Percentiles rank a stretch among this genome's conserved stretches.
Evolutionary conservation across 1,284 basidiomycete genomes (phyloP).

Genomic region (Rhodotorula sp.): DNA sequence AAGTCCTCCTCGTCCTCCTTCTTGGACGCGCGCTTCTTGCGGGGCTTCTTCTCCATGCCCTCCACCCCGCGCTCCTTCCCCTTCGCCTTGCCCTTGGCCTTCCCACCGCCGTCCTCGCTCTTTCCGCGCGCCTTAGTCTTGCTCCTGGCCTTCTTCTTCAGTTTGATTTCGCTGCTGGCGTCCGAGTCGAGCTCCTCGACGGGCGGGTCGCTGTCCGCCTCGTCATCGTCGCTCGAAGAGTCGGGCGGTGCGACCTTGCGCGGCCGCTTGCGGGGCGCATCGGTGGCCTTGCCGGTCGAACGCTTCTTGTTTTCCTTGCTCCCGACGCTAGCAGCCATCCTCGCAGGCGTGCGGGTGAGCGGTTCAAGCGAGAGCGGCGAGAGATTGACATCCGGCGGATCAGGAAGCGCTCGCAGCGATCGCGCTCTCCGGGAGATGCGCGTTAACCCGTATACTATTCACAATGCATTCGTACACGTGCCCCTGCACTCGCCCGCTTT

Average conservation of each 20-base stretch:
- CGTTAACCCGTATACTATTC: too few species aligned
- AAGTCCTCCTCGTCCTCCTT: constrained; percentile 12
- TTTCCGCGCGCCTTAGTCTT: background rate
- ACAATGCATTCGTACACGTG: background rate
- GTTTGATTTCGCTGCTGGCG: background rate
- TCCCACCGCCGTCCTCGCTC: background rate
- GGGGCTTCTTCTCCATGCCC: constrained; percentile 14
- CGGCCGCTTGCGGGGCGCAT: background rate
- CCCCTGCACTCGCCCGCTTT: too few species aligned
- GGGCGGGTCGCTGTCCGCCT: background rate
- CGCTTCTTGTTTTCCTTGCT: constrained; percentile 3
- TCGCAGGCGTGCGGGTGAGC: background rate
- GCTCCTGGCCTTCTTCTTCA: constrained; percentile 11
- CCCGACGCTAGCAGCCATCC: background rate
- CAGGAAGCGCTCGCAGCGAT: background rate
- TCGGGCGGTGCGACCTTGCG: background rate
- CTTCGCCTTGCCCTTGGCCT: constrained; percentile 4
- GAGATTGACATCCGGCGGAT: background rate
- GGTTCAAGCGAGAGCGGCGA: too few species aligned
- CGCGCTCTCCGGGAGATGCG: background rate
- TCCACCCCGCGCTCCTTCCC: background rate
- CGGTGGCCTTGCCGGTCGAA: background rate
- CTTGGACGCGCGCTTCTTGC: constrained; percentile 16
- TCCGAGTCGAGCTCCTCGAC: background rate
- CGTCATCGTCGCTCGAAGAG: background rate